Evolutionary conservation across 2,329 filamentous ascomycete genomes (phyloP), one percentile per base, ranked within the genome.

Genomic region (Apiospora sp.): DNA sequence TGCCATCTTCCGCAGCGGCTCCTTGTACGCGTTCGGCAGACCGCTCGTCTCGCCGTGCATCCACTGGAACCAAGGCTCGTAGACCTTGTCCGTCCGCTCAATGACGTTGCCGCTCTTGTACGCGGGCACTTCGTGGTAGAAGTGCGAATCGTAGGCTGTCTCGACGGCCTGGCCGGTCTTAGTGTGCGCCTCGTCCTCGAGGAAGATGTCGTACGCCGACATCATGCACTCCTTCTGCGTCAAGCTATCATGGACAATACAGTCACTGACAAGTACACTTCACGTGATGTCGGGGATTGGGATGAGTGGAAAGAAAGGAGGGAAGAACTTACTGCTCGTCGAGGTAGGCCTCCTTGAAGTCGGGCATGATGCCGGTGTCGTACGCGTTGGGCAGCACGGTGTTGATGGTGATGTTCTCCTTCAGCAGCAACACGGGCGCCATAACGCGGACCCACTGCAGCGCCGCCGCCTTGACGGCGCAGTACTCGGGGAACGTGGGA

Each of bases 21-120:
- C 67, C 44, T 69, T 49, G 44, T 69, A 69, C 43, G 68, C 49
- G 5, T n/a, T 24, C 19, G 67, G 67, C 13, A 75, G 54, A 1
- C 69, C 74, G 71, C 75, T 76, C 44, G 61, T 71, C 69, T 75
- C 75, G 13, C 74, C 72, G n/a, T 78, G 76, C 22, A 77, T 70
- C 71, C 72, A 73, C 54, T 67, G 54, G 51, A 77, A 78, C 75
- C 75, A 78, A 1, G 75, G 74, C 74, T 78, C 76, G 51, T 75
- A 78, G 8, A 76, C 72, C 72, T 72, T 68, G 61, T 70, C 67
- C 54, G 73, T 75, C 43, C 75, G 71, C 34, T 73, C 69, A 24
- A 72, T 71, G 24, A 75, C 72, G n/a, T 54, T 72, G 6, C 72
- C 72, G 54, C 72, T 73, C 72, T 75, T 75, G 64, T 72, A 73